These are phyloP conservation scores for Aurantiochytrium sp. DNA, from an alignment of 108 stramenopile species.

Conservation along the genomic window DNA sequence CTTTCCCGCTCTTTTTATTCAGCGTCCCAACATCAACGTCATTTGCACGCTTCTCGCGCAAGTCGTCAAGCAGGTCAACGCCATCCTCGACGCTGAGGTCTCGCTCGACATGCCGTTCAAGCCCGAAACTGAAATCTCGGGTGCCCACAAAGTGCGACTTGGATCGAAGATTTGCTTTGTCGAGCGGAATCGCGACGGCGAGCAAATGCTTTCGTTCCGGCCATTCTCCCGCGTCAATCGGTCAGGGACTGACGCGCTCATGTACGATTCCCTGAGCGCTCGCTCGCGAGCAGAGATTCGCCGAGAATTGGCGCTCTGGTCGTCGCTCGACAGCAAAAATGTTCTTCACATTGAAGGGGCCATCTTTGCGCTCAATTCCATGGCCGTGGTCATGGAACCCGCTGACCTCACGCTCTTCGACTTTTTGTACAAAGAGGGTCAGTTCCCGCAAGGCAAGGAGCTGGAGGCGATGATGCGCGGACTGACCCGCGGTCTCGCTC, in stretches of 20 bases:
- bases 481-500: constrained; percentile 70
- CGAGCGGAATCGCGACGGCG: background rate
- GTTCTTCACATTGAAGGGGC: background rate
- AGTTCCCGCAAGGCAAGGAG: background rate
- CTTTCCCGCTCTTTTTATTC: background rate
- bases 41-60: background rate
- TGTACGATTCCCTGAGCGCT: background rate
- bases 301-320: background rate
- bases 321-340: background rate
- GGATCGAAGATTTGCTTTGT: background rate
- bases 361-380: background rate
- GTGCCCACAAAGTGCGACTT: background rate
- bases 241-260: background rate
- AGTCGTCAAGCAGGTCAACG: background rate
- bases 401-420: background rate
- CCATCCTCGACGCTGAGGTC: background rate
- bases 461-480: constrained; percentile 54
- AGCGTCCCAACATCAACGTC: background rate
- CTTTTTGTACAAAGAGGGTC: constrained; percentile 1
- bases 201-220: background rate
- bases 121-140: background rate
- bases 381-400: background rate
- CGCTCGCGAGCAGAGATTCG: background rate
- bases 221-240: background rate
- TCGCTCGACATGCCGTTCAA: background rate